These are phyloP conservation scores for Penicillium mononematosum DNA, from an alignment of 495 filamentous ascomycete genomes.

Conservation along the genomic window DNA sequence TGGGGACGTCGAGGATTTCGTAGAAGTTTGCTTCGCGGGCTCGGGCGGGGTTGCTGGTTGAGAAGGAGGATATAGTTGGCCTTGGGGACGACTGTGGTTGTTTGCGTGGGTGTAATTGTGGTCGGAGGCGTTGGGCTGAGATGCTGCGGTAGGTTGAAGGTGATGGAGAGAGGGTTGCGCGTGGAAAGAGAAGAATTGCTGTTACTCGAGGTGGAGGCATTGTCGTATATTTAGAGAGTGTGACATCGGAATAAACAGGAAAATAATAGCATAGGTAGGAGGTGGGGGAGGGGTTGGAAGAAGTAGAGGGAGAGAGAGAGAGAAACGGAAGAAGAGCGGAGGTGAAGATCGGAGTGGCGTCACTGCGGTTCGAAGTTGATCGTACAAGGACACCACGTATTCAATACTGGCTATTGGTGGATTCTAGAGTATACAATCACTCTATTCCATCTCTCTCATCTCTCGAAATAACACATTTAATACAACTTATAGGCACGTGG, in stretches of 20 bases:
- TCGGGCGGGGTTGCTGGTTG: constrained; percentile 37
- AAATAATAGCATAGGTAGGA: not conserved
- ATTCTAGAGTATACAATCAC: no score
- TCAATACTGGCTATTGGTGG: not conserved
- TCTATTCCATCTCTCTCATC: no score
- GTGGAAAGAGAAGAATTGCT: constrained; percentile 7
- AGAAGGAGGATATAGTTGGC: constrained; percentile 31
- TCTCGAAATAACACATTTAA: not conserved
- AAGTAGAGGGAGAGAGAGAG: not conserved
- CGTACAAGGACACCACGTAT: not conserved
- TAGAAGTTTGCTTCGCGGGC: constrained; percentile 63
- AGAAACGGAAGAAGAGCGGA: not conserved
- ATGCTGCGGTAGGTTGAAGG: constrained; percentile 7
- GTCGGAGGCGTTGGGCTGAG: constrained; percentile 10
- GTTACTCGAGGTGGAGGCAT: constrained; percentile 22
- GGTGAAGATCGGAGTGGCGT: constrained; percentile 24
- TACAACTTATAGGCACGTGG: no score
- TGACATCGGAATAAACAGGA: constrained; percentile 3
- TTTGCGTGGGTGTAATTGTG: constrained; percentile 14
- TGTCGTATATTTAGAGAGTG: constrained; percentile 9
- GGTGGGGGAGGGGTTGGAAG: constrained; percentile 10
- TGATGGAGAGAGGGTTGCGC: not conserved
- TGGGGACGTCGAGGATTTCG: constrained; percentile 72
- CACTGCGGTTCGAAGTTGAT: constrained; percentile 7
- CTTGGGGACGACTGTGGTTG: not conserved